Evolutionary conservation across 2,329 filamentous ascomycete species (phyloP), one percentile per base, ranked within the genome.

Genomic region (Hypoxylon sp.): DNA sequence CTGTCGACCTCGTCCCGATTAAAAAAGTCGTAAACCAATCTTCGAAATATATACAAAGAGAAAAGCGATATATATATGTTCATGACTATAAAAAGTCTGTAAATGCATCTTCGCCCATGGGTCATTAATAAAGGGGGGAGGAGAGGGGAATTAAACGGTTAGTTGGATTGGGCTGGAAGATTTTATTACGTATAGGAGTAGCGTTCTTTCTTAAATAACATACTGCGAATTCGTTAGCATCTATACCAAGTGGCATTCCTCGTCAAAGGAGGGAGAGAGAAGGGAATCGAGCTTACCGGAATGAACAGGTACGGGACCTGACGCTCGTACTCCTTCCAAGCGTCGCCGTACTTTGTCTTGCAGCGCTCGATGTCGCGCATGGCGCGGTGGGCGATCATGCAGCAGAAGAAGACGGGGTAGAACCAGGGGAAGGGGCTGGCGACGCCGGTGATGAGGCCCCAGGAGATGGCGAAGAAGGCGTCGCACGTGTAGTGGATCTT

Each of bases 401-500:
- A 76, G 15, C 81, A 79, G 73, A 96, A 96, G 79, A 96, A 96
- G 29, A 90, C 74, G 0, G 90, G 89, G 72, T 96, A 94, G 76
- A 96, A 95, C 90, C 91, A 96, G 1, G 91, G 91, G 77, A 94
- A 93, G 0, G 91, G 90, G 70, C 88, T 91, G 38, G 76, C 70
- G 55, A 82, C 82, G 0, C 80, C 80, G 5, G 80, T 82, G 41
- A 83, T 75, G 24, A 83, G 67, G n/a, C 78, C 80, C 80, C 80
- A 82, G 4, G 75, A 77, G 46, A 81, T 61, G 52, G 80, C 76
- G 61, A 82, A 83, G 73, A 79, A 81, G 29, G 70, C 69, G 56
- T 82, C 80, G 52, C 79, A 78, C 4, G 78, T 76, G 68, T 83
- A 82, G 68, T 81, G 79, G 41, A 81, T 76, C 73, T 83, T 95